Percentiles rank a stretch among this genome's conserved stretches.
Conservation (phyloP, 805 yeast genomes). For the Torulaspora franciscae region DNA sequence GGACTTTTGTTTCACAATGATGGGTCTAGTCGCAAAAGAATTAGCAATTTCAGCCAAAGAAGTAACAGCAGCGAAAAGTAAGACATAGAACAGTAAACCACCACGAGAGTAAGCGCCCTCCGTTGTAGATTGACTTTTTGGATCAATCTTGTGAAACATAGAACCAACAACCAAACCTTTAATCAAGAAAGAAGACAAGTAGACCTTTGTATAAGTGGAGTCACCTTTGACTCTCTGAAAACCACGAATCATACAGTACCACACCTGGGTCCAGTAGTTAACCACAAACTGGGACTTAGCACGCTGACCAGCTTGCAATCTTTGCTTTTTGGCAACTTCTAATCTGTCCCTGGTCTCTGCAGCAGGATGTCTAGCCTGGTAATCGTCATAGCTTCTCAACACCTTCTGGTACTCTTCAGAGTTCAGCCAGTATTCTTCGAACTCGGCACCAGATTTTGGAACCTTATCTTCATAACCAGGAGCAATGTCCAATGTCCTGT, state of each 20-base stretch:
- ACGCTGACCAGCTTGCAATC: conserved; percentile 40
- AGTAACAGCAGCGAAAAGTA: conserved; percentile 55
- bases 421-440: conserved; percentile 54
- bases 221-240: conserved; percentile 52
- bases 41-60: conserved; percentile 58
- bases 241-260: conserved; percentile 50
- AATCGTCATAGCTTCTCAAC: conserved; percentile 38
- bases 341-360: conserved; percentile 39
- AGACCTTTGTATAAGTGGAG: conserved; percentile 48
- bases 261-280: conserved; percentile 47
- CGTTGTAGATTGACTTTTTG: conserved; percentile 40
- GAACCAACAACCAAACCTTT: conserved; percentile 61
- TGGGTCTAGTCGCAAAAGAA: conserved; percentile 56
- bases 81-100: conserved; percentile 57
- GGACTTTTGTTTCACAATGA: conserved; percentile 58
- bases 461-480: conserved; percentile 48
- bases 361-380: conserved; percentile 41
- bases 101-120: conserved; percentile 58
- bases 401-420: conserved; percentile 49
- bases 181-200: conserved; percentile 48
- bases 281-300: conserved; percentile 41
- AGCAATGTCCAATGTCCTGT: conserved; percentile 43
- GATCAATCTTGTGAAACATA: conserved; percentile 47
- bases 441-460: conserved; percentile 53
- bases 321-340: conserved; percentile 40